Evolutionary conservation across 768 basidiomycete genomes (phyloP).

Genomic region (Tylopilus balloui): DNA sequence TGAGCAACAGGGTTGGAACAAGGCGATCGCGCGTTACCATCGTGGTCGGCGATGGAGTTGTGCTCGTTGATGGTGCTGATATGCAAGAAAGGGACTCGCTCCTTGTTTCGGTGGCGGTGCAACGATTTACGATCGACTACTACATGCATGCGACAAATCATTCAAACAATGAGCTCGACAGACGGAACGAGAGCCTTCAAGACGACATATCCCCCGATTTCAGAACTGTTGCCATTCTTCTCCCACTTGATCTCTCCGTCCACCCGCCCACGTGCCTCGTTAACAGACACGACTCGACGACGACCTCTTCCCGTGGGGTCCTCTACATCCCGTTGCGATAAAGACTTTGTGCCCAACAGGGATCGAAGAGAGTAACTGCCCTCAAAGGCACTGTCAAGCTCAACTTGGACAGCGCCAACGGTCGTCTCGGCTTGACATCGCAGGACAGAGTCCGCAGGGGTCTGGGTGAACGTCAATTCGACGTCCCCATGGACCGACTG

Average conservation of each 20-base stretch:
- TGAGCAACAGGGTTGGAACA: not conserved
- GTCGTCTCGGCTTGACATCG: constrained; percentile 28
- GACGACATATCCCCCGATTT: constrained; percentile 14
- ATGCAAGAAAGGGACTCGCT: not conserved
- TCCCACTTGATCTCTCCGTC: constrained; percentile 25
- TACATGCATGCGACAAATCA: not conserved
- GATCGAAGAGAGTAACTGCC: constrained; percentile 36
- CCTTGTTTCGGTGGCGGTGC: constrained; percentile 27
- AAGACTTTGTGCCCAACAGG: constrained; percentile 15
- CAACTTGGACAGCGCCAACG: constrained; percentile 23
- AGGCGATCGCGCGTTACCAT: constrained; percentile 20
- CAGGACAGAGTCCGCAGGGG: constrained; percentile 37
- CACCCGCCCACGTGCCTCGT: constrained; percentile 2
- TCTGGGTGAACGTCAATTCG: constrained; percentile 23
- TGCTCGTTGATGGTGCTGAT: constrained; percentile 12
- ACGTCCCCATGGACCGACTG: constrained; percentile 30
- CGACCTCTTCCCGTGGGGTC: constrained; percentile 37
- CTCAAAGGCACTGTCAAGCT: constrained; percentile 39
- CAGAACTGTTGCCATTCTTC: constrained; percentile 15
- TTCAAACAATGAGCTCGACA: constrained; percentile 21
- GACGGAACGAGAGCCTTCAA: constrained; percentile 13
- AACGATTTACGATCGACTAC: not conserved
- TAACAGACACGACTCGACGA: constrained; percentile 22
- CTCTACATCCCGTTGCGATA: constrained; percentile 24
- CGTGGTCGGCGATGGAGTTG: constrained; percentile 8